These are phyloP conservation scores for Cyberlindnera meyerae DNA, from an alignment of 805 yeast genomes.

Conservation along the genomic window DNA sequence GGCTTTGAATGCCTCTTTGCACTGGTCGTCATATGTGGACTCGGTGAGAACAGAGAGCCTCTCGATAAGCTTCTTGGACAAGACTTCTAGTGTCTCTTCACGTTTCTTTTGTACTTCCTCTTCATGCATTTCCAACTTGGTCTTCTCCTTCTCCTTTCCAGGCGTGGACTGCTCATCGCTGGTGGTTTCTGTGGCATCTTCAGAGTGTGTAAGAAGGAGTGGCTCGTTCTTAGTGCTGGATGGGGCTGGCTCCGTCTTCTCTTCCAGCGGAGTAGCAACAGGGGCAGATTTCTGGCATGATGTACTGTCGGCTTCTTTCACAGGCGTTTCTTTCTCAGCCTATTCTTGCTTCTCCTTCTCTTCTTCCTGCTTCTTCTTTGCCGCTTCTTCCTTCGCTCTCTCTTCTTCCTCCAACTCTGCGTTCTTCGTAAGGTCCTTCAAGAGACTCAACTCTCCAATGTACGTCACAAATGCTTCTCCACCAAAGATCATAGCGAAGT, in stretches of 20 bases:
- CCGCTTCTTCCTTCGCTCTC: conserved; percentile 32
- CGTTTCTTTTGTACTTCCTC: conserved; percentile 70
- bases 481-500: conserved; percentile 71
- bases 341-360: conserved; percentile 37
- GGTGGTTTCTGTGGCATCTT: no score
- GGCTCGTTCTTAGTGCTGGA: no score
- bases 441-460: conserved; percentile 82
- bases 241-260: no score
- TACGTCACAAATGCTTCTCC: conserved; percentile 84
- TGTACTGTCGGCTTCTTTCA: no score
- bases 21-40: conserved; percentile 57
- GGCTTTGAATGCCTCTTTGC: conserved; percentile 55
- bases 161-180: background rate
- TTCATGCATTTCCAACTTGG: conserved; percentile 58
- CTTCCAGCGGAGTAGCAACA: no score
- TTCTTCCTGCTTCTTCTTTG: conserved; percentile 24
- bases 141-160: conserved; percentile 35
- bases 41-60: conserved; percentile 53
- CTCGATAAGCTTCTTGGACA: conserved; percentile 54
- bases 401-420: conserved; percentile 47
- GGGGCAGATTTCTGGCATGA: no score
- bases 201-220: no score
- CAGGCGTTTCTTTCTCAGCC: conserved; percentile 20
- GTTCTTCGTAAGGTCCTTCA: conserved; percentile 68
- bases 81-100: conserved; percentile 56